Evolutionary conservation across 1,139 yeast genomes (phyloP), one percentile per base, ranked within the genome.

Genomic region (Zygoascus sp.): DNA sequence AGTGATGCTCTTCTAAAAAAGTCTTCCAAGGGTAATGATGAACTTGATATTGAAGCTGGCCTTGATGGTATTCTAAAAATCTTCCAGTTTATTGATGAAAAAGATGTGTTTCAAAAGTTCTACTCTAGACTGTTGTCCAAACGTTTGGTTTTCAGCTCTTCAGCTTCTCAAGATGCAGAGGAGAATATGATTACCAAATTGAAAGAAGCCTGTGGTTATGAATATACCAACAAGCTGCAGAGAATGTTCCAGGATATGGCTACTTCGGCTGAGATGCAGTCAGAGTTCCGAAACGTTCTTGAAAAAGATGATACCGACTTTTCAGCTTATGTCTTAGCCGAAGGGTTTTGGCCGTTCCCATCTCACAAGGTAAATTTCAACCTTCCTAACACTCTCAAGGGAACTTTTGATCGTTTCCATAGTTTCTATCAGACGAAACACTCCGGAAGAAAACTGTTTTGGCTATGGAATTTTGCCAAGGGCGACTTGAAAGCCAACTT

Each of bases 161-260:
- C 95, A 39, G 80, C 88, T 27, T 83, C 94, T 22, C 85, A 81
- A 49, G 89, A 82, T 54, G 82, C 89, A 53, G 99, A 94, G 68
- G 94, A 88, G 56, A 72, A 80, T 51, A 83, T 94, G 57, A 87
- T 94, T 51, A 88, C 89, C 60, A 79, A 86, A 60, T 75, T 94
- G 55, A 95, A 90, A 64, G 87, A 86, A 52, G 96, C 86, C 53
- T 90, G 94, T 66, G 90, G 96, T 17, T 76, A 83, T 61, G 98
- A 92, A 60, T 94, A 89, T 65, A 90, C 97, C 1, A 83, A 89
- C 50, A 92, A 89, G 64, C 85, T 94, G 68, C 88, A 96, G 37
- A 85, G 90, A 59, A 94, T 94, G 99, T 90, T 94, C 67, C 87
- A 86, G 62, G 98, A 94, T 67, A 88, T 94, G 75, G 79, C 85